Conservation (phyloP, 2,329 filamentous ascomycete genomes). For the Beauveria asiatica region DNA sequence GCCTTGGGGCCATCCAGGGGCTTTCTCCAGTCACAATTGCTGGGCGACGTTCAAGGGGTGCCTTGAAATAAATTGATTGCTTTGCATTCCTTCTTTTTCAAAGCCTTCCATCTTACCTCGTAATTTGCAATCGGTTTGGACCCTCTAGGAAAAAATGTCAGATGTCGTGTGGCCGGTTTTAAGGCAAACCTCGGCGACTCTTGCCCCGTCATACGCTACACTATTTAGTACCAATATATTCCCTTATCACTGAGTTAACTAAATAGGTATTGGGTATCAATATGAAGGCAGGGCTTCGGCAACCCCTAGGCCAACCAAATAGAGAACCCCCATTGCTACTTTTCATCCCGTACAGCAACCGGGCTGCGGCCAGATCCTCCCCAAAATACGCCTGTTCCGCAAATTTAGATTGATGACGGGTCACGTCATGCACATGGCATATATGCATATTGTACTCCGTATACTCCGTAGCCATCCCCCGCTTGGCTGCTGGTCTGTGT, state of each 20-base stretch:
- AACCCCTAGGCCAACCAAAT: background rate
- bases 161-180: background rate
- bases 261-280: too few relatives aligned
- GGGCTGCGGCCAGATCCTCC: background rate
- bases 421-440: background rate
- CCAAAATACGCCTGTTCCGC: background rate
- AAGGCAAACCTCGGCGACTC: too few relatives aligned
- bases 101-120: too few relatives aligned
- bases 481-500: background rate
- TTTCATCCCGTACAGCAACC: background rate
- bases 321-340: background rate
- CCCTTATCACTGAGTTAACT: background rate
- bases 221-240: background rate
- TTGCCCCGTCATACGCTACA: too few relatives aligned
- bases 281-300: background rate
- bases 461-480: too few relatives aligned
- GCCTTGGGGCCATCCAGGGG: slow-evolving; percentile 1
- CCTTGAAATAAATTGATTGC: too few relatives aligned
- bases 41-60: too few relatives aligned
- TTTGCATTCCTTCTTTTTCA: too few relatives aligned
- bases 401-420: background rate
- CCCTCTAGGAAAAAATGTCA: background rate
- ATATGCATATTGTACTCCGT: too few relatives aligned
- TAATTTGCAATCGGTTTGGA: too few relatives aligned
- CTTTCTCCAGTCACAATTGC: background rate